phyloP scores from a whole-genome alignment of 768 basidiomycete species.

The Gloeopeniophorella convolvens region DNA sequence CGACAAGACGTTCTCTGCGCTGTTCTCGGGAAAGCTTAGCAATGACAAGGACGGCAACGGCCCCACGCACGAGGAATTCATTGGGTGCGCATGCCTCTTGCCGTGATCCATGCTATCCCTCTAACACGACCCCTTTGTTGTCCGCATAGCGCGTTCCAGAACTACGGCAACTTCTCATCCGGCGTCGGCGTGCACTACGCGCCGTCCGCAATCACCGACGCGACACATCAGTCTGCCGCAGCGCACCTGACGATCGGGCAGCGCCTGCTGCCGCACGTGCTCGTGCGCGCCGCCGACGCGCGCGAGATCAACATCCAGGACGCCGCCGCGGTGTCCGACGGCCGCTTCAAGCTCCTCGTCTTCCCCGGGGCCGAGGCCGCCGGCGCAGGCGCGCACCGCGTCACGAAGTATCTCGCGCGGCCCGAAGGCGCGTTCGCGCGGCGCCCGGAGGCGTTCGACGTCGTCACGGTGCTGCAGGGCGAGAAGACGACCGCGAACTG shows the following conservation, averaged over 20 bases:
- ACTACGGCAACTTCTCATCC: constrained; percentile 40
- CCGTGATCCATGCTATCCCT: neutral
- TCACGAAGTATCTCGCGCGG: constrained; percentile 27
- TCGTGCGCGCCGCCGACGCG: constrained; percentile 42
- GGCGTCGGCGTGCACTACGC: constrained; percentile 46
- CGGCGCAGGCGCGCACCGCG: constrained; percentile 22
- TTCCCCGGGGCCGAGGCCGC: constrained; percentile 33
- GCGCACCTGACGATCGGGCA: constrained; percentile 40
- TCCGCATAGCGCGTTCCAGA: constrained; percentile 35
- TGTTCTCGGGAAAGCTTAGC: constrained; percentile 49
- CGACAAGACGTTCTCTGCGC: constrained; percentile 44
- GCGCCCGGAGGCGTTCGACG: constrained; percentile 26
- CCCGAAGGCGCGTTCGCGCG: constrained; percentile 25
- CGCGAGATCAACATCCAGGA: constrained; percentile 45
- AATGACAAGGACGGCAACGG: constrained; percentile 34
- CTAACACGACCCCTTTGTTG: neutral
- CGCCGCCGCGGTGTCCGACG: constrained; percentile 39
- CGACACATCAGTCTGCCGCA: constrained; percentile 33
- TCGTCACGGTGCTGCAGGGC: constrained; percentile 26
- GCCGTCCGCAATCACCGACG: constrained; percentile 33
- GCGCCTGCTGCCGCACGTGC: constrained; percentile 42
- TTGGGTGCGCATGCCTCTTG: constrained; percentile 28
- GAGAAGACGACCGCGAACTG: constrained; percentile 31
- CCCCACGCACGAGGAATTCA: constrained; percentile 45
- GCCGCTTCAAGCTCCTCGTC: constrained; percentile 42